Evolutionary conservation across 345 rosid genomes (phyloP).

Genomic region (Gossypium thurberi): DNA sequence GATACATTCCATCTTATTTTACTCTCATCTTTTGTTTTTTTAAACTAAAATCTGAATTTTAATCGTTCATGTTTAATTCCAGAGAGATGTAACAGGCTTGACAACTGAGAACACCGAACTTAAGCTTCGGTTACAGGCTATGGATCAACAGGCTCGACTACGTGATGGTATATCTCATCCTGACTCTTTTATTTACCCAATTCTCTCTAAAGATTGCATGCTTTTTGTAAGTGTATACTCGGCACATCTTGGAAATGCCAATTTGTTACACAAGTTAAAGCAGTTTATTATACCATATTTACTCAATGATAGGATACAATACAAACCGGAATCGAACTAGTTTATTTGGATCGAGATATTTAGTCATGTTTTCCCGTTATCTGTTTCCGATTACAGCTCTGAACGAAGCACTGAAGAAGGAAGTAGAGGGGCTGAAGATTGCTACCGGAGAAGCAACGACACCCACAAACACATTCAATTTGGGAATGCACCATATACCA

Average conservation of each 20-base stretch:
- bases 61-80: conserved; percentile 20
- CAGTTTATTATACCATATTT: background rate
- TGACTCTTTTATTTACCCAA: background rate
- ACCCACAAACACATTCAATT: conserved; percentile 48
- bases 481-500: conserved; percentile 59
- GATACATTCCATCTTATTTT: background rate
- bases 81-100: conserved; percentile 84
- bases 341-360: background rate
- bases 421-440: conserved; percentile 72
- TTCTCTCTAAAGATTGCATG: background rate
- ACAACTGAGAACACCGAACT: conserved; percentile 80
- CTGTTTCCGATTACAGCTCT: conserved; percentile 37
- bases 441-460: conserved; percentile 68
- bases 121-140: conserved; percentile 79
- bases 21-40: background rate
- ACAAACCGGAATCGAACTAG: background rate
- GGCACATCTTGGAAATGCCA: too few species aligned
- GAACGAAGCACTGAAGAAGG: conserved; percentile 78
- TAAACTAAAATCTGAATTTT: background rate
- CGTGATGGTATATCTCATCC: conserved; percentile 56
- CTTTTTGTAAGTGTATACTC: background rate
- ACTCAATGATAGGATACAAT: background rate
- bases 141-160: conserved; percentile 86
- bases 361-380: conserved; percentile 3
- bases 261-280: background rate